A percentile compares a stretch with the other conserved stretches of the same genome.
Evolutionary conservation across 768 basidiomycete genomes (phyloP).

Genomic region (Podaxis sp.): DNA sequence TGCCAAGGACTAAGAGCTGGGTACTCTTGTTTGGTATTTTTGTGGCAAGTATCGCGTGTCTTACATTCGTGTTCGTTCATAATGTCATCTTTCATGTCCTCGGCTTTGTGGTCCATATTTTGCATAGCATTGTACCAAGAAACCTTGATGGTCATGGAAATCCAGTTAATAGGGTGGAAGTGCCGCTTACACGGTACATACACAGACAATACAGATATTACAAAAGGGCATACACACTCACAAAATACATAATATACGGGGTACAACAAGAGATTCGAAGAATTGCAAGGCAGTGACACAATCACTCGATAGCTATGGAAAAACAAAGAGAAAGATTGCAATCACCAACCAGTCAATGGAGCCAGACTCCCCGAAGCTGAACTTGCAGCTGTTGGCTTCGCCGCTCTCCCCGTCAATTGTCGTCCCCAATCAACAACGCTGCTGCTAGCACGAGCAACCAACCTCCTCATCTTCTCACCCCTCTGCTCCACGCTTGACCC

Average conservation of each 20-base stretch:
- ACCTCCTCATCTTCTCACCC: slow-evolving; percentile 21
- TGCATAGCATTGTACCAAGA: too few relatives aligned
- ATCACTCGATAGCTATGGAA: background rate
- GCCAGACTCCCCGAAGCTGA: slow-evolving; percentile 3
- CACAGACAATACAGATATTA: background rate
- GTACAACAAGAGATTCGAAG: background rate
- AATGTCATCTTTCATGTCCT: too few relatives aligned
- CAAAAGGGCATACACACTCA: background rate
- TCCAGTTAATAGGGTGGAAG: too few relatives aligned
- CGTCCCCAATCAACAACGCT: slow-evolving; percentile 26
- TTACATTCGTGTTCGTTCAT: background rate
- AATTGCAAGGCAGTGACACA: slow-evolving; percentile 1
- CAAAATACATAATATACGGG: background rate
- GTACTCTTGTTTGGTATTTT: background rate
- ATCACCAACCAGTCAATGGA: background rate
- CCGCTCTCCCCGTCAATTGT: slow-evolving; percentile 16
- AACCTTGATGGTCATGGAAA: too few relatives aligned
- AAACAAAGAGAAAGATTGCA: background rate
- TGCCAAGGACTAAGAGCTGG: background rate
- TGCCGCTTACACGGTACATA: background rate
- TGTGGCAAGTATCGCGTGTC: background rate
- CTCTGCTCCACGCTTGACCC: slow-evolving; percentile 15
- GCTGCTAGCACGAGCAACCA: slow-evolving; percentile 24
- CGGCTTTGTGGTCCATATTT: too few relatives aligned
- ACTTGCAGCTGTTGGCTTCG: background rate